These are phyloP conservation scores for Linum tenue DNA, from an alignment of 345 rosid species.

Conservation along the genomic window DNA sequence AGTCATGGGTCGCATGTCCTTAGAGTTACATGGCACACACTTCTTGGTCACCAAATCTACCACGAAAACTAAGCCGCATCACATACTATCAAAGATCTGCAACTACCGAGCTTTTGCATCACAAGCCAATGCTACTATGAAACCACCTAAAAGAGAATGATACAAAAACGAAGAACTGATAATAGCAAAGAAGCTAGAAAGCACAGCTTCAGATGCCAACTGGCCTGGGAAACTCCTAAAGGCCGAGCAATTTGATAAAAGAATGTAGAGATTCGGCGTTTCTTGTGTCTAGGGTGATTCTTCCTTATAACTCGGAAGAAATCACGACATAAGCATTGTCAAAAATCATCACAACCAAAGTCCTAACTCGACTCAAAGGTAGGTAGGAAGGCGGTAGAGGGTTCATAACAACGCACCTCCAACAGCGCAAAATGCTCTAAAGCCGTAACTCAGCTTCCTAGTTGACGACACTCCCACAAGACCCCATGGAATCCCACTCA, in stretches of 20 bases:
- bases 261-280: background rate
- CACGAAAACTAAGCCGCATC: slow-evolving; percentile 10
- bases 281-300: background rate
- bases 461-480: slow-evolving; percentile 31
- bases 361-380: too few relatives aligned
- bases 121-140: background rate
- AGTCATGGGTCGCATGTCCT: slow-evolving; percentile 74
- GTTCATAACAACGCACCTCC: slow-evolving; percentile 37
- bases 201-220: background rate
- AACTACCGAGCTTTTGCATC: background rate
- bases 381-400: background rate
- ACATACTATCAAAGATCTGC: slow-evolving; percentile 6
- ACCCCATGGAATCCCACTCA: slow-evolving; percentile 25
- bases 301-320: background rate
- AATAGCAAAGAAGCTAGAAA: background rate
- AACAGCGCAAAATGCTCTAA: slow-evolving; percentile 52
- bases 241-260: background rate
- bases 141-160: background rate
- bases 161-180: background rate
- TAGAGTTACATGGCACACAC: slow-evolving; percentile 77
- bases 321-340: too few relatives aligned
- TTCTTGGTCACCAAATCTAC: slow-evolving; percentile 66
- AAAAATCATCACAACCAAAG: too few relatives aligned
- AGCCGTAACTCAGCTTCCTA: slow-evolving; percentile 48
- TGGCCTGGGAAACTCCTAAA: background rate